phyloP scores from a whole-genome alignment of 257 asterid genomes.

The Solanum clarkiae region DNA sequence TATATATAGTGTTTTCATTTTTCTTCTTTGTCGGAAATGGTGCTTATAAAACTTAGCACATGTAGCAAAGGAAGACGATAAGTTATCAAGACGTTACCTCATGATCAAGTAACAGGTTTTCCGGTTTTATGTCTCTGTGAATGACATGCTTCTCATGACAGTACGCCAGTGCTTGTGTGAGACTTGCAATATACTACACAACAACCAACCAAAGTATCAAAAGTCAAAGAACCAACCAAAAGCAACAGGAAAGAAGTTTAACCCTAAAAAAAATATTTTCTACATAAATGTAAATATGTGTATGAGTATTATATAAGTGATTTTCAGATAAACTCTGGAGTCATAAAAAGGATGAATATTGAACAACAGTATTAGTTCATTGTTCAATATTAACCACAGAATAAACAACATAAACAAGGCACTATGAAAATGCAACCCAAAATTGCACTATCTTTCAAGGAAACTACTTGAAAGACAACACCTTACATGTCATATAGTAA shows the following conservation, averaged over 20 bases:
- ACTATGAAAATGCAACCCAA: background rate
- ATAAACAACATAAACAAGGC: background rate
- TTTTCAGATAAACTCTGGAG: background rate
- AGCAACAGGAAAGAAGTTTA: background rate
- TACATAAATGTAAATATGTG: background rate
- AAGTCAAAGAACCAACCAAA: background rate
- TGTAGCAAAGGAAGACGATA: background rate
- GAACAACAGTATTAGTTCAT: background rate
- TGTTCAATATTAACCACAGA: background rate
- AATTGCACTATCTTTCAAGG: background rate
- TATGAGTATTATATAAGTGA: background rate
- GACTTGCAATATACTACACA: conserved; percentile 66
- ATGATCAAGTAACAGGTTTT: conserved; percentile 87
- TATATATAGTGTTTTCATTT: background rate
- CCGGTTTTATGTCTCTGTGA: conserved; percentile 99
- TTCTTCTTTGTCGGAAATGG: background rate
- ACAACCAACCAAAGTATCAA: conserved; percentile 1
- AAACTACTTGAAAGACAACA: background rate
- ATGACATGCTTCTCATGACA: conserved; percentile 91
- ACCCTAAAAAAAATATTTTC: background rate
- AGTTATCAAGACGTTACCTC: conserved; percentile 40
- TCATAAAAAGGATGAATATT: background rate
- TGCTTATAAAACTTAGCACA: background rate
- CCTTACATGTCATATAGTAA: background rate
- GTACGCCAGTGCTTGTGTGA: conserved; percentile 72